Conservation (phyloP, 768 basidiomycete genomes). For the Suillus variegatus region DNA sequence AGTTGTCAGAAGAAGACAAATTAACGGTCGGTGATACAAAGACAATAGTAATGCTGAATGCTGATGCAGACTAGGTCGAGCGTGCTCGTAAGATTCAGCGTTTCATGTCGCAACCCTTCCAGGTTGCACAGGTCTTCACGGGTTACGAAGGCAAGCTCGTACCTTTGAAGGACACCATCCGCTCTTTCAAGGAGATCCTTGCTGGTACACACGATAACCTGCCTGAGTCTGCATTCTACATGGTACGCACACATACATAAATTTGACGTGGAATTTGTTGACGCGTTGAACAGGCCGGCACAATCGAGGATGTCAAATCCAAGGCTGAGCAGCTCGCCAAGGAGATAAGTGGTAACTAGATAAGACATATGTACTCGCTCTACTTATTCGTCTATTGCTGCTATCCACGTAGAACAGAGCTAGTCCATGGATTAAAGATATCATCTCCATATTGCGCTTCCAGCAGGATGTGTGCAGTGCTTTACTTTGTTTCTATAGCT, state of each 20-base stretch:
- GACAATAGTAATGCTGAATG: not conserved
- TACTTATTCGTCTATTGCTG: not conserved
- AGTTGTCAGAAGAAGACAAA: slow-evolving; percentile 99
- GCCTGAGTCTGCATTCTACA: slow-evolving; percentile 98
- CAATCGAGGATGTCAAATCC: slow-evolving; percentile 93
- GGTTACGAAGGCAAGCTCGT: slow-evolving; percentile 99
- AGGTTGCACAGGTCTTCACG: slow-evolving; percentile 99
- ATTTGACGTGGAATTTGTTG: not conserved
- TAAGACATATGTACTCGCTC: no score
- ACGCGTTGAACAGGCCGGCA: slow-evolving; percentile 58
- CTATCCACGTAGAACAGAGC: no score
- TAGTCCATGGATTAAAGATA: slow-evolving; percentile 14
- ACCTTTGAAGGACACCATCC: slow-evolving; percentile 91
- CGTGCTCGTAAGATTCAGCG: slow-evolving; percentile 98
- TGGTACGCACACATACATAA: slow-evolving; percentile 47
- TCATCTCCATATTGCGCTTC: not conserved
- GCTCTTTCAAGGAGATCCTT: slow-evolving; percentile 98
- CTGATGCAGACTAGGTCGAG: slow-evolving; percentile 65
- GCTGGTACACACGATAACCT: slow-evolving; percentile 84
- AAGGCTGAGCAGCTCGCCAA: slow-evolving; percentile 98
- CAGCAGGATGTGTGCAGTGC: not conserved
- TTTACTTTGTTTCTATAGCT: not conserved
- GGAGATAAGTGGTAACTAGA: slow-evolving; percentile 68
- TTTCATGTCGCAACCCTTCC: slow-evolving; percentile 99
- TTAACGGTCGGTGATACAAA: slow-evolving; percentile 67